Percentiles rank a stretch among this genome's conserved stretches.
Conservation (phyloP, 1,139 yeast species). For the Suhomyces panamericanus region DNA sequence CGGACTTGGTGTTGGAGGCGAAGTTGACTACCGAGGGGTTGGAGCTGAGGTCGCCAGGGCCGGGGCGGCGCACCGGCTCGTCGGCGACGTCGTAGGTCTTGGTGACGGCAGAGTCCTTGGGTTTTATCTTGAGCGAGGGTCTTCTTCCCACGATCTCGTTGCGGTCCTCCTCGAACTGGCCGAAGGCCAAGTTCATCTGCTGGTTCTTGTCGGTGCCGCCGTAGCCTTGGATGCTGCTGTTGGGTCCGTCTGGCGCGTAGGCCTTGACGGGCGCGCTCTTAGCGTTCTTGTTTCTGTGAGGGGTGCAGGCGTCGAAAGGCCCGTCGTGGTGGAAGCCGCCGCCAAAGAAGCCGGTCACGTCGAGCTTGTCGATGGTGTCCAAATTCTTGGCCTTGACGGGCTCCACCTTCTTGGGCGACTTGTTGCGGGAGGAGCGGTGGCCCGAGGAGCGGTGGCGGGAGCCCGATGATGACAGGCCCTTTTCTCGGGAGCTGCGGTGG, state of each 20-base stretch:
- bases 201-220: constrained; percentile 50
- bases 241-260: constrained; percentile 94
- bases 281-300: constrained; percentile 83
- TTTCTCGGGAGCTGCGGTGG: constrained; percentile 14
- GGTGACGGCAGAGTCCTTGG: constrained; percentile 16
- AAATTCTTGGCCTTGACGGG: constrained; percentile 58
- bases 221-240: constrained; percentile 75
- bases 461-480: constrained; percentile 4
- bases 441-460: constrained; percentile 11
- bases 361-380: constrained; percentile 92
- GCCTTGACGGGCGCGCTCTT: constrained; percentile 92
- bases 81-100: constrained; percentile 13
- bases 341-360: constrained; percentile 95
- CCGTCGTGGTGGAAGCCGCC: constrained; percentile 98
- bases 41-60: constrained; percentile 34
- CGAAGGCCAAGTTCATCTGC: constrained; percentile 62
- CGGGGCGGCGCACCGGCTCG: constrained; percentile 11
- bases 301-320: constrained; percentile 97
- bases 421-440: constrained; percentile 18
- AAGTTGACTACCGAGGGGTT: constrained; percentile 61
- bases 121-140: constrained; percentile 18
- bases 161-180: constrained; percentile 44
- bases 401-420: constrained; percentile 44
- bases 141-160: constrained; percentile 39
- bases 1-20: constrained; percentile 67